Conservation (phyloP, 176 grass and related monocot genomes). For the Alopecurus myosuroides region DNA sequence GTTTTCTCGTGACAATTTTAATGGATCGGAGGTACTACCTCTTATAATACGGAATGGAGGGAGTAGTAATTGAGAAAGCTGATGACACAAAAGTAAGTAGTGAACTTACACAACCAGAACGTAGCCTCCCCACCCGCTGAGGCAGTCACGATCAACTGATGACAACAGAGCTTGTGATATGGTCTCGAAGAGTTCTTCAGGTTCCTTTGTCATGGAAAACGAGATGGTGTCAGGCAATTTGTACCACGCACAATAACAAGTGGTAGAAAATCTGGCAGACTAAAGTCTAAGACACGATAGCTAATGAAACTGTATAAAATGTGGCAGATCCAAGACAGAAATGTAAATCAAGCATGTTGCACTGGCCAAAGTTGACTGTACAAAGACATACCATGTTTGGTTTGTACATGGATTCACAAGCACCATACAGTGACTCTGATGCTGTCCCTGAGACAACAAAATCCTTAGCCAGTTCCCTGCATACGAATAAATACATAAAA, state of each 20-base stretch:
- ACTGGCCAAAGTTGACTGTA: background rate
- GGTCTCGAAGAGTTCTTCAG: constrained; percentile 94
- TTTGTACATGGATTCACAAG: constrained; percentile 99
- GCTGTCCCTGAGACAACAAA: constrained; percentile 98
- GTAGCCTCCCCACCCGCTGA: constrained; percentile 92
- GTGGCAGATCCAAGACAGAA: background rate
- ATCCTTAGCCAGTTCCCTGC: constrained; percentile 98
- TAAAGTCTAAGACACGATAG: background rate
- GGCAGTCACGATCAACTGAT: constrained; percentile 90
- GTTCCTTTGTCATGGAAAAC: constrained; percentile 53
- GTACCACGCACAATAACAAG: background rate
- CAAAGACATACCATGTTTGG: constrained; percentile 80
- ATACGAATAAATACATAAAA: constrained; percentile 5
- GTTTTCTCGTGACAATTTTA: too few relatives aligned
- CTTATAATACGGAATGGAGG: too few relatives aligned
- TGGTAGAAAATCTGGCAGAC: background rate
- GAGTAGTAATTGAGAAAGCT: background rate
- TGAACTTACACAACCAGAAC: constrained; percentile 86
- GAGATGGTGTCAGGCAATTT: background rate
- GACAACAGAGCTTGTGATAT: constrained; percentile 85
- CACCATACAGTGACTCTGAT: constrained; percentile 94
- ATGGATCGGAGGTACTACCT: too few relatives aligned
- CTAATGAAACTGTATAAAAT: background rate
- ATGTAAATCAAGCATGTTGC: background rate
- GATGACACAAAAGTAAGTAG: background rate